These are phyloP conservation scores for Handroanthus guayacan DNA, from an alignment of 257 asterid genomes.

Conservation along the genomic window DNA sequence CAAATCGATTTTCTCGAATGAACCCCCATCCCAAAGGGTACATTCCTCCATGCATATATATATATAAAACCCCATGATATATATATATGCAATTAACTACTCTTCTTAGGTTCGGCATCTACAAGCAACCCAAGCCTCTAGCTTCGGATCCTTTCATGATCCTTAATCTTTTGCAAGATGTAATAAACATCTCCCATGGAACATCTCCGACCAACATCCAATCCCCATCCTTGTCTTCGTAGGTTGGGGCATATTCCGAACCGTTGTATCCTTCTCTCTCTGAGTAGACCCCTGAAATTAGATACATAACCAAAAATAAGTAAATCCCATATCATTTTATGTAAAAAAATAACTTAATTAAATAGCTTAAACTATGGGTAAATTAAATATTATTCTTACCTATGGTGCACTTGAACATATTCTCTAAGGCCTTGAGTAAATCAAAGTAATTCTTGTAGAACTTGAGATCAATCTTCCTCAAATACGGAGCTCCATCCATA, in stretches of 20 bases:
- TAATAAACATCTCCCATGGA: conserved; percentile 92
- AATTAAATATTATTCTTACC: conserved; percentile 39
- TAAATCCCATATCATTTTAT: background rate
- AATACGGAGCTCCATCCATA: conserved; percentile 97
- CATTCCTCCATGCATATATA: no score
- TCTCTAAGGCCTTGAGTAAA: conserved; percentile 67
- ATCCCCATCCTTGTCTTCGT: conserved; percentile 97
- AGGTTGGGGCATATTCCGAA: conserved; percentile 77
- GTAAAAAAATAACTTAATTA: no score
- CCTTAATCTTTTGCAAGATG: conserved; percentile 80
- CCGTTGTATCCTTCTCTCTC: conserved; percentile 86
- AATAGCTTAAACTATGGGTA: no score
- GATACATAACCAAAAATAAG: background rate
- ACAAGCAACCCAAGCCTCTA: conserved; percentile 60
- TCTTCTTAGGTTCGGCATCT: background rate
- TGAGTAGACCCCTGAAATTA: conserved; percentile 56
- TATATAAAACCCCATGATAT: background rate
- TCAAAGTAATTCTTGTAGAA: conserved; percentile 69
- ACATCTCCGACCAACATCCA: conserved; percentile 99
- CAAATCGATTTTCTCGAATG: background rate
- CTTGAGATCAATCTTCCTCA: conserved; percentile 84
- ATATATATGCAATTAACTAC: background rate
- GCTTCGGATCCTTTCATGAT: conserved; percentile 85
- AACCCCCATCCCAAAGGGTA: conserved; percentile 21
- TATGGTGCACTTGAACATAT: conserved; percentile 86